These are phyloP conservation scores for Aureobasidium melanogenum DNA, from an alignment of 2,329 filamentous ascomycete genomes.

Conservation along the genomic window DNA sequence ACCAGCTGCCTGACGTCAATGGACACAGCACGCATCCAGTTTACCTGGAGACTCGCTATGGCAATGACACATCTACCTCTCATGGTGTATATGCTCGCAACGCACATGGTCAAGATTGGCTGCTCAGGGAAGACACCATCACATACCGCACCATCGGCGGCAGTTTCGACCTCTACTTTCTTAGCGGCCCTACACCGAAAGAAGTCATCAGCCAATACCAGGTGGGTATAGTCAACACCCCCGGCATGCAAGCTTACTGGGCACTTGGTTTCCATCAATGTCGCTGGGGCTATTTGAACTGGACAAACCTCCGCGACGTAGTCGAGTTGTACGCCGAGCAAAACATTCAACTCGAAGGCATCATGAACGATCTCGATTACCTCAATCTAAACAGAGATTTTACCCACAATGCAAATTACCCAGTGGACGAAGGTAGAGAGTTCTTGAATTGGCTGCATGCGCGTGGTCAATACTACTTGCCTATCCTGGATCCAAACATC, in stretches of 20 bases:
- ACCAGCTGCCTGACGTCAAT: slow-evolving; percentile 21
- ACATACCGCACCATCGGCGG: slow-evolving; percentile 25
- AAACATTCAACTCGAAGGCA: slow-evolving; percentile 34
- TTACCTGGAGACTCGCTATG: slow-evolving; percentile 26
- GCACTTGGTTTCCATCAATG: slow-evolving; percentile 21
- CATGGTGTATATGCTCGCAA: slow-evolving; percentile 28
- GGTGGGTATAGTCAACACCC: slow-evolving; percentile 20
- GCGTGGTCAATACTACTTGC: slow-evolving; percentile 46
- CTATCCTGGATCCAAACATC: slow-evolving; percentile 49
- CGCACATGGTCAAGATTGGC: slow-evolving; percentile 26
- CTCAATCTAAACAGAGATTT: slow-evolving; percentile 49
- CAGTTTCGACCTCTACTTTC: slow-evolving; percentile 20
- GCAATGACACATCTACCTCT: slow-evolving; percentile 16
- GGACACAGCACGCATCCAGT: slow-evolving; percentile 25
- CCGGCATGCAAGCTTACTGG: slow-evolving; percentile 21
- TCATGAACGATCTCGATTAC: slow-evolving; percentile 38
- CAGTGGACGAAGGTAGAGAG: slow-evolving; percentile 35
- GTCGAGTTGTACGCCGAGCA: slow-evolving; percentile 43
- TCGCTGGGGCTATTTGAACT: slow-evolving; percentile 50
- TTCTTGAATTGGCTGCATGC: slow-evolving; percentile 43
- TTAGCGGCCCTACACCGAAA: slow-evolving; percentile 18
- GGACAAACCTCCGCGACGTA: slow-evolving; percentile 52
- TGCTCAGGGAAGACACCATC: slow-evolving; percentile 19
- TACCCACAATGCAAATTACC: slow-evolving; percentile 43
- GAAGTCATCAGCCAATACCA: slow-evolving; percentile 19